These are phyloP conservation scores for Picea abies DNA, from an alignment of 83 land plant genomes.

Conservation along the genomic window DNA sequence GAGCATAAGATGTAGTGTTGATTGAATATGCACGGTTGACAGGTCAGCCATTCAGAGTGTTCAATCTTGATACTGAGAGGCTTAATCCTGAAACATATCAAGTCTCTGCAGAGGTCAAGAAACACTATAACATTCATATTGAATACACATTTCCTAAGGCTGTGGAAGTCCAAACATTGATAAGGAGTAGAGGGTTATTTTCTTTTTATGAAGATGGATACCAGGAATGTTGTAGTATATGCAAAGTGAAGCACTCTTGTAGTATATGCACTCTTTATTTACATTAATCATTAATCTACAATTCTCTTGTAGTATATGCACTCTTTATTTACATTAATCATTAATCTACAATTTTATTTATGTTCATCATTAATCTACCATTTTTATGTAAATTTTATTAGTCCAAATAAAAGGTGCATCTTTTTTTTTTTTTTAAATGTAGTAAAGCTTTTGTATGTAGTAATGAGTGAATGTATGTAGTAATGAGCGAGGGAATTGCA, in stretches of 20 bases:
- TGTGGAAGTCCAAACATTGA: slow-evolving; percentile 75
- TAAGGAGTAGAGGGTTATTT: slow-evolving; percentile 81
- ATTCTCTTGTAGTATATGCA: too few species aligned
- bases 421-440: too few species aligned
- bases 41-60: slow-evolving; percentile 87
- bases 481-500: too few species aligned
- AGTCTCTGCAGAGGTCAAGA: slow-evolving; percentile 84
- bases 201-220: slow-evolving; percentile 97
- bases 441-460: too few species aligned
- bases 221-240: slow-evolving; percentile 92
- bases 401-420: too few species aligned
- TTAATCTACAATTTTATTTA: too few species aligned
- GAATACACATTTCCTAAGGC: slow-evolving; percentile 98
- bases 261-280: too few species aligned
- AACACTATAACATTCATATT: slow-evolving; percentile 84
- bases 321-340: too few species aligned
- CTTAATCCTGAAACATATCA: slow-evolving; percentile 88
- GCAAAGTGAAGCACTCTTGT: slow-evolving; percentile 83
- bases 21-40: slow-evolving; percentile 92
- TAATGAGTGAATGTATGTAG: too few species aligned
- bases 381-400: too few species aligned
- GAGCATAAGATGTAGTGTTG: slow-evolving; percentile 96
- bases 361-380: too few species aligned
- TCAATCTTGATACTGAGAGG: slow-evolving; percentile 96
- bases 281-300: too few species aligned